Conservation (phyloP, 139 green algal genomes). For the Chlorokybus atmophyticus region DNA sequence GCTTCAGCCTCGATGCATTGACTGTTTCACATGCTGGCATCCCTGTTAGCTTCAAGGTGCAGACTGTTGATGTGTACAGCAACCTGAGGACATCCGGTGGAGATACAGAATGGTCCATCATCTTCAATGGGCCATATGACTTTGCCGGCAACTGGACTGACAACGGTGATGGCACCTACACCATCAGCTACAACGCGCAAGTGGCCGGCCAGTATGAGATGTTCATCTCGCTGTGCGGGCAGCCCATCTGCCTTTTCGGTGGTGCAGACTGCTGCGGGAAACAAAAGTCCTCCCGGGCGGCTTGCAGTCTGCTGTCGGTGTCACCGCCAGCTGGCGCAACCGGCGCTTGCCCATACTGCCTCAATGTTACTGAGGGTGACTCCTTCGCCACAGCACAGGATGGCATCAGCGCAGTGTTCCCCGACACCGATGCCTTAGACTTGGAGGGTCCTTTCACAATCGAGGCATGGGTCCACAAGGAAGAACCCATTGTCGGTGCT, state of each 20-base stretch:
- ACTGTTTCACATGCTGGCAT: slow-evolving; percentile 5
- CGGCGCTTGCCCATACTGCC: slow-evolving; percentile 7
- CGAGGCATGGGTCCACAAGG: slow-evolving; percentile 12
- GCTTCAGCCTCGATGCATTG: slow-evolving; percentile 9
- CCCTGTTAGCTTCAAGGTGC: slow-evolving; percentile 15
- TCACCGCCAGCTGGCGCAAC: not conserved
- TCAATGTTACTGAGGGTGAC: slow-evolving; percentile 14
- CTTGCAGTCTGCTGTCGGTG: slow-evolving; percentile 13
- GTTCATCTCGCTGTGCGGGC: not conserved
- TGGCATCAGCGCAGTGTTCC: slow-evolving; percentile 7
- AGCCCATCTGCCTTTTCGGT: slow-evolving; percentile 11
- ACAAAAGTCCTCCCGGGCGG: not conserved
- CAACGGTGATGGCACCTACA: slow-evolving; percentile 20
- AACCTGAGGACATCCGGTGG: slow-evolving; percentile 13
- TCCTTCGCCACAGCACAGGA: not conserved
- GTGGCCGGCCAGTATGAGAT: slow-evolving; percentile 18
- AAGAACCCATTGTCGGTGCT: not conserved
- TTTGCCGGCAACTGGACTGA: slow-evolving; percentile 6
- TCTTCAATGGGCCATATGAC: slow-evolving; percentile 14
- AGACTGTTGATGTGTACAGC: slow-evolving; percentile 14
- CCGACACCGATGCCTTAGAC: slow-evolving; percentile 12
- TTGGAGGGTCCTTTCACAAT: slow-evolving; percentile 17
- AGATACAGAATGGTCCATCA: slow-evolving; percentile 5
- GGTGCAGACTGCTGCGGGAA: slow-evolving; percentile 7
- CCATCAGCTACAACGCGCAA: slow-evolving; percentile 17